Evolutionary conservation across 805 yeast species (phyloP), one percentile per base, ranked within the genome.

Genomic region (Cyberlindnera nakhonratchasimensis): DNA sequence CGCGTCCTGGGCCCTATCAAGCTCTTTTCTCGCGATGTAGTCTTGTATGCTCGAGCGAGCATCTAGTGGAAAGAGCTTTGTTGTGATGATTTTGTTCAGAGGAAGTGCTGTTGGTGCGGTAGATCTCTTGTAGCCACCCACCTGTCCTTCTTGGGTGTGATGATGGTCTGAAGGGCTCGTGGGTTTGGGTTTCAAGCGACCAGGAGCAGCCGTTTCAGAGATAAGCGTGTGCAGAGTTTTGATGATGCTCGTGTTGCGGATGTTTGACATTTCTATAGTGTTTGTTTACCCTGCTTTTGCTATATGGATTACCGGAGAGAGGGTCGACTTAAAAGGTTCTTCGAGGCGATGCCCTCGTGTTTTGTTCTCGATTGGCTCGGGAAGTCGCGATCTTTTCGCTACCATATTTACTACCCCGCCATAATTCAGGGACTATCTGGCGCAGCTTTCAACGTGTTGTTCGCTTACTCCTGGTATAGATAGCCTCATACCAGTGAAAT

Each of bases 61-160:
- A 6, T 76, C 59, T 11, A 82, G 63, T 0, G 91, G 91, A 55
- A 84, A 84, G 33, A 72, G 66, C 40, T 68, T 70, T 8, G 75
- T 66, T 20, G 61, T 42, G 23, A 65, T 37, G 12, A 83, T 66
- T 50, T 76, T 74, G 18, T 66, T 59, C 6, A 82, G 47, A 0
- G 89, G 87, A 0, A 82, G 72, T 0, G 87, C 86, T 0, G 82
- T 70, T 1, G 90, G 90, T 19, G 82, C 78, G 0, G 82, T 79
- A 0, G 87, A 70, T 20, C 80, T 57, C 45, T 63, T 71, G 51
- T 77, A 78, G 18, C 41, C n/a, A n/a, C n/a, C n/a, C n/a, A n/a
- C 43, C 10, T 29, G 22, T 30, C 25, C 38, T 16, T 31, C 24
- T 5, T 7, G 13, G 21, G 20, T 31, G 26, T 34, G 42, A 18